Evolutionary conservation across 225 moss, liverwort and hornwort species (phyloP).

Genomic region (Ulota crispa): DNA sequence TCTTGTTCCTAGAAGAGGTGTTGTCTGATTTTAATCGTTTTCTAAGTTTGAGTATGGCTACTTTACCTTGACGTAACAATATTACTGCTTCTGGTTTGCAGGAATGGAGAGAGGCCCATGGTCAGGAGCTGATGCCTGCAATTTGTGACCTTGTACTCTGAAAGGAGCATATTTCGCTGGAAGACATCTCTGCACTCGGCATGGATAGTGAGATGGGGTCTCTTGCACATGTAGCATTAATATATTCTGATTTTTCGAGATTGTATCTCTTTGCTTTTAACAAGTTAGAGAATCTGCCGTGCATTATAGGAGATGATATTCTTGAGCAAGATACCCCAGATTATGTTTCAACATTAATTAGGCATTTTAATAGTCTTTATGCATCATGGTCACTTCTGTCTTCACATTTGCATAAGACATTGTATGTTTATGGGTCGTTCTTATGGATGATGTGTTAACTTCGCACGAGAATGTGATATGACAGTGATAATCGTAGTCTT

Average conservation of each 20-base stretch:
- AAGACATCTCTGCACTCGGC: conserved; percentile 65
- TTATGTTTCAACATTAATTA: conserved; percentile 61
- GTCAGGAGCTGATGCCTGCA: conserved; percentile 62
- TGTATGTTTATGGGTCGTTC: conserved; percentile 52
- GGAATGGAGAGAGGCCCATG: conserved; percentile 61
- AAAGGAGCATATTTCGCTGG: conserved; percentile 46
- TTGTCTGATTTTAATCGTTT: neutral
- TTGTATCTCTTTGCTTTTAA: conserved; percentile 54
- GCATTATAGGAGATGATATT: conserved; percentile 59
- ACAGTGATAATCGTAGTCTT: conserved; percentile 37
- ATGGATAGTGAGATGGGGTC: conserved; percentile 72
- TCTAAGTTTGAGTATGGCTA: neutral
- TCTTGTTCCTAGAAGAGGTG: neutral
- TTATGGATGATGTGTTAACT: conserved; percentile 39
- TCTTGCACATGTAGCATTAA: conserved; percentile 73
- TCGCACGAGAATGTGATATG: conserved; percentile 39
- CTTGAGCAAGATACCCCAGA: conserved; percentile 72
- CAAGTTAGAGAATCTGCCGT: conserved; percentile 58
- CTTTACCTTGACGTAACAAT: neutral
- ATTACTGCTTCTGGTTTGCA: conserved; percentile 30
- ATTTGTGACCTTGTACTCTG: conserved; percentile 58
- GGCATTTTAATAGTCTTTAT: conserved; percentile 57
- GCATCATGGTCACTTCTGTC: conserved; percentile 42
- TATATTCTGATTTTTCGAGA: conserved; percentile 63
- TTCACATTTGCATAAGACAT: conserved; percentile 59